phyloP scores from a whole-genome alignment of 805 yeast species.

The Tetrapisispora nanseiensis region DNA sequence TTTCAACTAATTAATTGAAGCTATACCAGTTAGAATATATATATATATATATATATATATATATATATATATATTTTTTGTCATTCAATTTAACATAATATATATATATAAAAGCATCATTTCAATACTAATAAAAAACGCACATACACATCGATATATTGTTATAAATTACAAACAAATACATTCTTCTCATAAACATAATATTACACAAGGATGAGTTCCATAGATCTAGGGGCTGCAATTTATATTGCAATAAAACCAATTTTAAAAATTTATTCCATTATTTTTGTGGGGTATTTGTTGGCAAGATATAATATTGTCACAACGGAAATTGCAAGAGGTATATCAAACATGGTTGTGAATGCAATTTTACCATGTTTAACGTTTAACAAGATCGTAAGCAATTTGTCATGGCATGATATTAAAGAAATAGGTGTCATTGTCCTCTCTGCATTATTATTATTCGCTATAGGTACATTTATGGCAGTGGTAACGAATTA shows the following conservation, averaged over 20 bases:
- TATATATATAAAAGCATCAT: no score
- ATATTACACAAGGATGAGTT: not conserved
- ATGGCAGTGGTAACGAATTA: slow-evolving; percentile 35
- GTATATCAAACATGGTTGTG: slow-evolving; percentile 59
- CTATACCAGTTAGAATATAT: no score
- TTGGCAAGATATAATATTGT: slow-evolving; percentile 56
- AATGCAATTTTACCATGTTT: slow-evolving; percentile 65
- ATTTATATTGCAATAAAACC: slow-evolving; percentile 79
- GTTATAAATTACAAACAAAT: no score
- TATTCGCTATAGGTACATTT: slow-evolving; percentile 37
- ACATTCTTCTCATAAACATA: no score
- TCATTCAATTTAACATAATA: no score
- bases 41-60: no score
- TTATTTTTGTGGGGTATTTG: slow-evolving; percentile 55
- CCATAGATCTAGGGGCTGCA: slow-evolving; percentile 41
- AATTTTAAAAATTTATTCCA: slow-evolving; percentile 70
- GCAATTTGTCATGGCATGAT: slow-evolving; percentile 55
- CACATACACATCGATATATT: no score
- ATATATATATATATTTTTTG: no score
- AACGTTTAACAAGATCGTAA: slow-evolving; percentile 63
- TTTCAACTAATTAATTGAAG: no score
- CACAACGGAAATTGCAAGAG: slow-evolving; percentile 57
- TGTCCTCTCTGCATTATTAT: slow-evolving; percentile 38
- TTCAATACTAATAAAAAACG: no score
- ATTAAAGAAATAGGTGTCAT: slow-evolving; percentile 62